Evolutionary conservation across 2,329 filamentous ascomycete species (phyloP).

Genomic region (Pseudogymnoascus sp.): DNA sequence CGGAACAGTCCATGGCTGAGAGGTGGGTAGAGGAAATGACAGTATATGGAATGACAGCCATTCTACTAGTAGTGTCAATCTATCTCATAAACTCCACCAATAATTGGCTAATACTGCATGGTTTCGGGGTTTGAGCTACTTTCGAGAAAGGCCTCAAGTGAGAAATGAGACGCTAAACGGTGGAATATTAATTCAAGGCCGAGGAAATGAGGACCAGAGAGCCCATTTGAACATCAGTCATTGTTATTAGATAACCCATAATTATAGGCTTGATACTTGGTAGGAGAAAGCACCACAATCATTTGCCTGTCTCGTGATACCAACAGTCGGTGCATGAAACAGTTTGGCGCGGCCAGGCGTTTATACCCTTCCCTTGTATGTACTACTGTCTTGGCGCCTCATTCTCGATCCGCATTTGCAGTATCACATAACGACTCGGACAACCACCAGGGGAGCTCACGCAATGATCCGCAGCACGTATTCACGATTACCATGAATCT

Average conservation of each 20-base stretch:
- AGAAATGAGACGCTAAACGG: not conserved
- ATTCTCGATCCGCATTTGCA: constrained; percentile 4
- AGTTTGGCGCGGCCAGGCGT: constrained; percentile 6
- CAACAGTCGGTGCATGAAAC: constrained; percentile 5
- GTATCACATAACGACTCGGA: constrained; percentile 5
- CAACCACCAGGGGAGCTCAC: constrained; percentile 7
- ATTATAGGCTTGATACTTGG: not conserved
- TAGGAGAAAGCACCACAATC: not conserved
- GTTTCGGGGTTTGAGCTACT: not conserved
- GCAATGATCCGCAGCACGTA: constrained; percentile 27
- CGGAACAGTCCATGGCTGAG: not conserved
- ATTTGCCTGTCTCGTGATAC: constrained; percentile 8
- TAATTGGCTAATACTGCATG: not conserved
- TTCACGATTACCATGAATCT: constrained; percentile 30
- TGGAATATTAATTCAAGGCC: not conserved
- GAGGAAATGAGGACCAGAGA: not conserved
- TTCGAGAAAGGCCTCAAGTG: not conserved
- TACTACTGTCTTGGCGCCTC: constrained; percentile 8
- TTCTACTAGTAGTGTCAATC: not conserved
- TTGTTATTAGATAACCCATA: not conserved
- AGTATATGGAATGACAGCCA: constrained; percentile 2
- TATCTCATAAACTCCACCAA: not conserved
- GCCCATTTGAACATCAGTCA: not conserved
- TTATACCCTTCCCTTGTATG: constrained; percentile 6
- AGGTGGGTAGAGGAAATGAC: not conserved